Conservation (phyloP, 371 early-diverging fungal species). For the Mycotypha africana region DNA sequence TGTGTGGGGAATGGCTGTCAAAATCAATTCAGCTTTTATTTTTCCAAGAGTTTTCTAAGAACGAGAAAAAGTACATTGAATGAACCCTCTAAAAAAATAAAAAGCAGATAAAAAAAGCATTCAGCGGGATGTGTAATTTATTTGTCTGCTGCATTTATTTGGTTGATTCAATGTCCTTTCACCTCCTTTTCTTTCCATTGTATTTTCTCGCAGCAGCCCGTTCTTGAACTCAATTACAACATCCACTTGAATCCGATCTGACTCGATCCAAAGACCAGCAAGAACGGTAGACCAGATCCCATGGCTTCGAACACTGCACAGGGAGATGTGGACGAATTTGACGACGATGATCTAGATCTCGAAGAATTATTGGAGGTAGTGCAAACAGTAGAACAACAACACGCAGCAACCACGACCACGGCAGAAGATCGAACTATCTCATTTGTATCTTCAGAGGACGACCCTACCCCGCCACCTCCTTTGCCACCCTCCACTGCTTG, state of each 20-base stretch:
- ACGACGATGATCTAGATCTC: conserved; percentile 23
- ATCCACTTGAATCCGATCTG: not conserved
- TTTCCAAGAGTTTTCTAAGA: not conserved
- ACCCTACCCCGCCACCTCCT: conserved; percentile 13
- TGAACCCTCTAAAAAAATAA: not conserved
- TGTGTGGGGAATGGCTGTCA: too few relatives aligned
- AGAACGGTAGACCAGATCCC: too few relatives aligned
- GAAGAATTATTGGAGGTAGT: conserved; percentile 9
- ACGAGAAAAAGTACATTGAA: not conserved
- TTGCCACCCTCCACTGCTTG: conserved; percentile 12
- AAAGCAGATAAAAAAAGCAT: too few relatives aligned
- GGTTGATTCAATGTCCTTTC: too few relatives aligned
- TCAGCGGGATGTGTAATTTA: too few relatives aligned
- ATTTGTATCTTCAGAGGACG: conserved; percentile 12
- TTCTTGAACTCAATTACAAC: too few relatives aligned
- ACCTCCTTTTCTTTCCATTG: not conserved
- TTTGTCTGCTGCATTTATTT: too few relatives aligned
- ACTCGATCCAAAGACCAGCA: not conserved
- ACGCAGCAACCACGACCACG: not conserved
- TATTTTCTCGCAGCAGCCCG: not conserved
- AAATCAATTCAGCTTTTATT: not conserved
- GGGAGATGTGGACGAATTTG: conserved; percentile 14
- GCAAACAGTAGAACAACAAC: conserved; percentile 12
- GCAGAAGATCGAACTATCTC: conserved; percentile 8
- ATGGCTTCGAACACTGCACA: not conserved